Evolutionary conservation across 352 stramenopile genomes (phyloP), one percentile per base, ranked within the genome.

Genomic region (Phytophthora idaei): DNA sequence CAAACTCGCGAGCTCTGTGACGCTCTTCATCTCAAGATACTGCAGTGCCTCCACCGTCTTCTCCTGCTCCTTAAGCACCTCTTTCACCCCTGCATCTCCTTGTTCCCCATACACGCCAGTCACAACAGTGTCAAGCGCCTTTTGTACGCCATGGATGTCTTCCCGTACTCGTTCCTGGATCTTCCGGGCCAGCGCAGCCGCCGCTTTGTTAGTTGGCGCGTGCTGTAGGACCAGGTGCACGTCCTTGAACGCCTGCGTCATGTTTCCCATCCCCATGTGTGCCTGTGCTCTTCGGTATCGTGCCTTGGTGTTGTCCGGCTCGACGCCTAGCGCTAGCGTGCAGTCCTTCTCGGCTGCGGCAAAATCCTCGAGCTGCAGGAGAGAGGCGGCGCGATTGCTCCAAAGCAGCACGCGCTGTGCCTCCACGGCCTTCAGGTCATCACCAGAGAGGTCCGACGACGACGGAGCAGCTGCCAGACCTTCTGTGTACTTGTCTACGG

Each of bases 1-100:
- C 5, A 94, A 61, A 63, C 53, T 85, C 37, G 67, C 45, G 2
- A 88, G 61, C 47, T 93, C 81, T 45, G 78, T 71, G 9, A 80
- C 76, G 42, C 81, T 87, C 54, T 92, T 93, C 77, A 88, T 85
- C 56, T 94, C 86, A 17, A 94, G 75, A 55, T 90, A 93, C 62
- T 83, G 67, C 54, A 94, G 65, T 25, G 86, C 83, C 56, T 92
- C 85, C 34, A 89, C 64, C 2, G 69, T 80, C 64, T 77, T 76
- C 21, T 84, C 67, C 44, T 76, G 67, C 61, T 71, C 61, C 31
- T 67, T 60, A 4, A 75, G 56, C n/a, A 89, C 57, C 11, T 69
- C 55, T 6, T 60, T 46, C 11, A 73, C 51, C 15, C 15, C 29
- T 44, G 37, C 45, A 41, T 39, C 10, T 14, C 67, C 57, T 2